Conservation (phyloP, 2,329 filamentous ascomycete genomes). For the Pseudogymnoascus sp. region DNA sequence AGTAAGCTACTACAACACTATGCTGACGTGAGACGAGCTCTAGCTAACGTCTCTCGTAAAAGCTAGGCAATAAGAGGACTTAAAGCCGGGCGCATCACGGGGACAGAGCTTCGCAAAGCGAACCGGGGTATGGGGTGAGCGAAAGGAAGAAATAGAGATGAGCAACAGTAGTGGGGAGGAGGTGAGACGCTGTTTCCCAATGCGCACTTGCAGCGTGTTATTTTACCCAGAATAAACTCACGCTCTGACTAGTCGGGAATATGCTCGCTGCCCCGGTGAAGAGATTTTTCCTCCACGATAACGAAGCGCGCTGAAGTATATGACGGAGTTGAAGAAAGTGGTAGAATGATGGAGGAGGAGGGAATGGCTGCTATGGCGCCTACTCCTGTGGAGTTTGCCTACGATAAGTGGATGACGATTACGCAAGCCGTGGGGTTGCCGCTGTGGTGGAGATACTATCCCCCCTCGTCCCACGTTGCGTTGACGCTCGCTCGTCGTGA, state of each 20-base stretch:
- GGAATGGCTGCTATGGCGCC: background rate
- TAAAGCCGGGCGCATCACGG: too few relatives aligned
- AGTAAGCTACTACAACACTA: too few relatives aligned
- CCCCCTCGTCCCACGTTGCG: background rate
- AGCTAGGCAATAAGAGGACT: too few relatives aligned
- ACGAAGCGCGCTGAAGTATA: background rate
- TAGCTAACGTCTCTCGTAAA: too few relatives aligned
- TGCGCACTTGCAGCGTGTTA: too few relatives aligned
- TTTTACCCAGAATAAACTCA: background rate
- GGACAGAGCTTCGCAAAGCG: too few relatives aligned
- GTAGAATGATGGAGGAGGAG: background rate
- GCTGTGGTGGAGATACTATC: background rate
- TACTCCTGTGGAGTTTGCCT: background rate
- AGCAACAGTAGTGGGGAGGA: too few relatives aligned
- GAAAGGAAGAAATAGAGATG: too few relatives aligned
- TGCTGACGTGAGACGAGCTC: too few relatives aligned
- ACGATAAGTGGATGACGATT: background rate
- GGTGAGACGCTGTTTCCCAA: too few relatives aligned
- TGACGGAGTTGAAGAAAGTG: background rate
- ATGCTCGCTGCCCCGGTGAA: background rate
- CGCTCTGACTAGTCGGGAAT: background rate
- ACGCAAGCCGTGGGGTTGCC: background rate
- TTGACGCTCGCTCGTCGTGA: background rate
- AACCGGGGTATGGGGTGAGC: too few relatives aligned
- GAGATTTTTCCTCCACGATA: background rate